Base-by-base conservation (phyloP, 2,329 filamentous ascomycete genomes). In the Botrytis paeoniae region DNA sequence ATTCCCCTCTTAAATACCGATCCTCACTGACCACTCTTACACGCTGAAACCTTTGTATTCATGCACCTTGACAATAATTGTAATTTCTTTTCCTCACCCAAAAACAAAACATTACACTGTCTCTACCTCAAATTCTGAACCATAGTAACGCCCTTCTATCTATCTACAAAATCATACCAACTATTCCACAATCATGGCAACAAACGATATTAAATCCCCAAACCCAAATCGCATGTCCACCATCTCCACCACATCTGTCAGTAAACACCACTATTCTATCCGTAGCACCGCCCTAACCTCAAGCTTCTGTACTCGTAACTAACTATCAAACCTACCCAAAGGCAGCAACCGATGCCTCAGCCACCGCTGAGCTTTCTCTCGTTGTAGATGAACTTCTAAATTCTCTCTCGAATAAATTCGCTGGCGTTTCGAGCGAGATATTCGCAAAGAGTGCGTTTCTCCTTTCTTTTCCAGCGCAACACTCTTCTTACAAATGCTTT, bases 381-480 rank as follows among this genome's bases (percentile, higher is more conserved):
- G 93, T 94, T 2, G 91, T 98, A 1, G 95, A 98, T 78, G 93
- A 97, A 59, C 87, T 98, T 4, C 85, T 98, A 6, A 94, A 95
- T 80, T 91, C 93, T 63, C 84, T 98, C 0, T 93, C 93, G 69
- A 91, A 89, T 82, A 97, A 97, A 81, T 97, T 97, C 81, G 91
- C 92, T 32, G 89, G 89, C 20, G 90, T 97, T 8, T 97, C 93
- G 14, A 92, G 89, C 74, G 95, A 97, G 83, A 91, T 98, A 74
- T 93, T 97, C 78, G 89, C 92, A 54, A 97, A 97, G 84, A 93
- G 94, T 97, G 82, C 81, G 91, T 18, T 45, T 61, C 35, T 29
- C 22, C 43, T 60, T 66, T 41, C 29, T 51, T 61, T 66, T 22
- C 7, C 57, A 7, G 37, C 48, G 8, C 22, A 14, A 18, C 25